These are phyloP conservation scores for Phytopythium delawarense DNA, from an alignment of 352 stramenopile species.

Conservation along the genomic window DNA sequence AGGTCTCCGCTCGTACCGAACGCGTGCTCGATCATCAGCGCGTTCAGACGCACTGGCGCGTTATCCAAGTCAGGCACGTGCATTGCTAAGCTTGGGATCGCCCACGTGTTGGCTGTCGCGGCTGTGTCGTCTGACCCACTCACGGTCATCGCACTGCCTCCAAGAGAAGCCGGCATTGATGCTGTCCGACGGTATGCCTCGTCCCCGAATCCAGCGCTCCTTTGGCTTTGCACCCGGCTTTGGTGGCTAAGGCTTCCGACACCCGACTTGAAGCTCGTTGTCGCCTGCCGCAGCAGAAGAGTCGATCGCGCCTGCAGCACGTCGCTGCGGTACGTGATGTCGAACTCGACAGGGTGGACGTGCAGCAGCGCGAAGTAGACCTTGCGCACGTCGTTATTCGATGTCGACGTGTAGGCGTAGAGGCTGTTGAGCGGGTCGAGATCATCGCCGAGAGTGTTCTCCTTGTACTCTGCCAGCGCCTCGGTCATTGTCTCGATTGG, in stretches of 20 bases:
- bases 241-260: conserved; percentile 3
- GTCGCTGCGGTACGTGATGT: conserved; percentile 87
- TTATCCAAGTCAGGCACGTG: conserved; percentile 88
- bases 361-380: conserved; percentile 88
- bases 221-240: background rate
- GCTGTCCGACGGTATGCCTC: conserved; percentile 38
- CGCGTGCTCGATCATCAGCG: conserved; percentile 86
- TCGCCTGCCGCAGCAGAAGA: conserved; percentile 51
- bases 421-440: conserved; percentile 77
- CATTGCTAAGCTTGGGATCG: conserved; percentile 85
- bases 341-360: conserved; percentile 85
- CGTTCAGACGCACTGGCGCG: conserved; percentile 78
- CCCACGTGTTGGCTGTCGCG: conserved; percentile 53
- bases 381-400: conserved; percentile 70
- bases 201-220: background rate
- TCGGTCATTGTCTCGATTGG: conserved; percentile 82
- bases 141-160: conserved; percentile 3
- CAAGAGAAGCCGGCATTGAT: conserved; percentile 22
- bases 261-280: conserved; percentile 32
- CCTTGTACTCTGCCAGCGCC: conserved; percentile 64
- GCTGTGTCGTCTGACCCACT: conserved; percentile 36
- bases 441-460: conserved; percentile 75
- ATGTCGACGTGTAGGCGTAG: conserved; percentile 54
- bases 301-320: conserved; percentile 72
- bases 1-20: conserved; percentile 87